These are phyloP conservation scores for Colletotrichum aenigma DNA, from an alignment of 2,329 filamentous ascomycete species.

Conservation along the genomic window DNA sequence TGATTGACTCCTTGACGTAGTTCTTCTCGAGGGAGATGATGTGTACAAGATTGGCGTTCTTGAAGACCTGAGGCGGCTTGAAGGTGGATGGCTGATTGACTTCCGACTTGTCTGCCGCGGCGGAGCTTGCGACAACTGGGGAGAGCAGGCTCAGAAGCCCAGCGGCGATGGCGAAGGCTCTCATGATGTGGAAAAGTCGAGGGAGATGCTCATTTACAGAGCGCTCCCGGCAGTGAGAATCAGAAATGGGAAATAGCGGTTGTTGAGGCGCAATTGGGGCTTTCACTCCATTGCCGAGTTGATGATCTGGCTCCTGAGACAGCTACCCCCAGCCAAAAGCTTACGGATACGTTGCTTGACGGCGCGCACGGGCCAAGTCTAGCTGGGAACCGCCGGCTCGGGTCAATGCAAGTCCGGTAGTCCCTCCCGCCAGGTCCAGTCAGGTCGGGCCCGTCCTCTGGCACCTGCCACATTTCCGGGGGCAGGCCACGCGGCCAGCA, in stretches of 20 bases:
- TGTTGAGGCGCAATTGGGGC: conserved; percentile 21
- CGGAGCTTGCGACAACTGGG: conserved; percentile 42
- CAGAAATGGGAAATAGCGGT: conserved; percentile 4
- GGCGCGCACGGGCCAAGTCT: conserved; percentile 8
- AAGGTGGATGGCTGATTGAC: conserved; percentile 69
- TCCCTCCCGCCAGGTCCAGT: neutral
- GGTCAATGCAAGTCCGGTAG: conserved; percentile 6
- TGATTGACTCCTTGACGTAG: conserved; percentile 88
- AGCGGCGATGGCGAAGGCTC: conserved; percentile 56
- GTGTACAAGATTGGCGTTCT: conserved; percentile 90
- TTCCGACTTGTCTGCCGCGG: conserved; percentile 50
- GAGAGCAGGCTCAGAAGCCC: conserved; percentile 64
- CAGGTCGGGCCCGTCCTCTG: neutral
- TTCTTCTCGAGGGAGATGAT: conserved; percentile 92
- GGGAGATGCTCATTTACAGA: conserved; percentile 29
- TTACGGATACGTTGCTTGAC: conserved; percentile 39
- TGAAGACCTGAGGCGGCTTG: conserved; percentile 88
- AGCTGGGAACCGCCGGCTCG: neutral
- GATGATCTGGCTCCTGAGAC: conserved; percentile 25
- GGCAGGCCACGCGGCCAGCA: neutral
- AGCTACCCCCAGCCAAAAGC: conserved; percentile 33
- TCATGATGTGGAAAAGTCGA: conserved; percentile 41
- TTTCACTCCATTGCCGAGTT: conserved; percentile 22
- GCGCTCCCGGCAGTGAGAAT: conserved; percentile 23
- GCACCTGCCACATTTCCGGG: neutral